Evolutionary conservation across 306 rosid species (phyloP).

Genomic region (Castanospermum australe): DNA sequence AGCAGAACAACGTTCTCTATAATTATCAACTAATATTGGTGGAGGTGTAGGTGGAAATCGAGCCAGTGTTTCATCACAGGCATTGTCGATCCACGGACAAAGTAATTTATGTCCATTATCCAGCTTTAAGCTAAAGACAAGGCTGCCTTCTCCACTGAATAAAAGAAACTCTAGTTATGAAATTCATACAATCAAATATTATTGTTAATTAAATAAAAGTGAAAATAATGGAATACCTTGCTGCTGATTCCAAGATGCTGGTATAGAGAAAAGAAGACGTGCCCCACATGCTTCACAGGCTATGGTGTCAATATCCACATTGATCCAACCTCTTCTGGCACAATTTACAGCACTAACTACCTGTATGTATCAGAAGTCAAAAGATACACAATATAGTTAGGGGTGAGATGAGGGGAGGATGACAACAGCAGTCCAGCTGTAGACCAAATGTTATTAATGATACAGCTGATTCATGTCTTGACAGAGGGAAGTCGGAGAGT

Average conservation of each 20-base stretch:
- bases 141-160: conserved; percentile 92
- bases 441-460: conserved; percentile 2
- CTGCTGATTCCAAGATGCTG: conserved; percentile 88
- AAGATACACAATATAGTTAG: background rate
- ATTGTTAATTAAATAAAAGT: background rate
- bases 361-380: conserved; percentile 43
- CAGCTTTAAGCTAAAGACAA: conserved; percentile 88
- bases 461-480: background rate
- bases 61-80: conserved; percentile 77
- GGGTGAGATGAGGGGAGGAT: background rate
- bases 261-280: conserved; percentile 73
- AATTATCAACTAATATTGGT: conserved; percentile 62
- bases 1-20: conserved; percentile 57
- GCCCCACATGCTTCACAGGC: conserved; percentile 88
- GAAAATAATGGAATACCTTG: conserved; percentile 57
- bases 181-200: background rate
- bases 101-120: conserved; percentile 89
- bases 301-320: conserved; percentile 74
- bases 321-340: conserved; percentile 96
- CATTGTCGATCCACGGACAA: conserved; percentile 92
- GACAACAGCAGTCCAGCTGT: background rate
- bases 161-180: conserved; percentile 26
- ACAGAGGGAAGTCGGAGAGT: conserved; percentile 1
- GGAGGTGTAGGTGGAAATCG: conserved; percentile 75
- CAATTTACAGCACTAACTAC: conserved; percentile 86